A percentile compares a stretch with the other conserved stretches of the same genome.
phyloP scores from a whole-genome alignment of 371 early-diverging fungal genomes.

The Rhizopus stolonifer region DNA sequence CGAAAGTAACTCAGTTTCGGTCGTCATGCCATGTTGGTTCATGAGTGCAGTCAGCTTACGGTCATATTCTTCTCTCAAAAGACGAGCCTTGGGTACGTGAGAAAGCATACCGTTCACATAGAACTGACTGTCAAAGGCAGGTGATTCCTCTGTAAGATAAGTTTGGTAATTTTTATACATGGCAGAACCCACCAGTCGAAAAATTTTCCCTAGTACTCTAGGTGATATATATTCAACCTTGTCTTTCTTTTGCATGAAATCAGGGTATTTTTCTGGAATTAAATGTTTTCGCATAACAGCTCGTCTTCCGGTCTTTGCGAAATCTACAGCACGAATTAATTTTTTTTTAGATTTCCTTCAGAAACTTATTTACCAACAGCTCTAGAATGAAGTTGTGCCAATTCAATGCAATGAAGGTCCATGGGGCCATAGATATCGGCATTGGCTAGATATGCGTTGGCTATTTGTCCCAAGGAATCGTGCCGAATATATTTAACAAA shows the following conservation, averaged over 20 bases:
- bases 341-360: background rate
- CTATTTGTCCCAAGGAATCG: slow-evolving; percentile 79
- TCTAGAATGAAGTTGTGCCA: slow-evolving; percentile 67
- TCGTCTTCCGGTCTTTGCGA: slow-evolving; percentile 48
- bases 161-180: slow-evolving; percentile 38
- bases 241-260: slow-evolving; percentile 77
- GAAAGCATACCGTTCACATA: slow-evolving; percentile 52
- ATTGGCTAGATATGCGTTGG: slow-evolving; percentile 69
- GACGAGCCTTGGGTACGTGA: slow-evolving; percentile 55
- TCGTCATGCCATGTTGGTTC: slow-evolving; percentile 68
- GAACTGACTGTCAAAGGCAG: slow-evolving; percentile 46
- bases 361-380: slow-evolving; percentile 43
- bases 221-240: slow-evolving; percentile 55
- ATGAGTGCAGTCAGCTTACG: slow-evolving; percentile 53
- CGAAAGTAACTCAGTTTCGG: slow-evolving; percentile 53
- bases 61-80: slow-evolving; percentile 46
- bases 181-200: slow-evolving; percentile 44
- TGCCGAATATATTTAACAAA: slow-evolving; percentile 72
- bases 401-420: slow-evolving; percentile 50
- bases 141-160: slow-evolving; percentile 12
- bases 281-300: slow-evolving; percentile 42
- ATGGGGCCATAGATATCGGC: slow-evolving; percentile 65
- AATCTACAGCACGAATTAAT: slow-evolving; percentile 30
- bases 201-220: slow-evolving; percentile 67
- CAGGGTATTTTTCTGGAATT: slow-evolving; percentile 61